Evolutionary conservation across 805 yeast genomes (phyloP), one percentile per base, ranked within the genome.

Genomic region (Lachancea sp.): DNA sequence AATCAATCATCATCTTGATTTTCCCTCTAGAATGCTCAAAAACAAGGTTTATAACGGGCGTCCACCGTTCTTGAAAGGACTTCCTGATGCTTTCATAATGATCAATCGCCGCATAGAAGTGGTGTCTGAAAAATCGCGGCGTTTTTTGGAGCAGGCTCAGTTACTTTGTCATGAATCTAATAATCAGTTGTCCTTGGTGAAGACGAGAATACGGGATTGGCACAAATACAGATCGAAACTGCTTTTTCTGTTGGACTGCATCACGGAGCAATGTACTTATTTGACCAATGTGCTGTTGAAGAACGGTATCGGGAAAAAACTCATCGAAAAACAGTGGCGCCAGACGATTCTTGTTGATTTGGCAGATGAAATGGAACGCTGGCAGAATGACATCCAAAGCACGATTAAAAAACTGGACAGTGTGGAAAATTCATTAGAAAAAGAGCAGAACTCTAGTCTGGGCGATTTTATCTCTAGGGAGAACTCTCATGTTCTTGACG

Each of bases 131-230:
- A 77, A 73, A 54, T 79, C 85, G 0, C 70, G 73, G 37, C 62
- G 58, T 45, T 71, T 74, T 18, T 66, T 79, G 30, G 59, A 69
- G 1, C 66, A 68, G 12, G 83, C 82, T 0, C 78, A 74, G 44
- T 63, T 67, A 8, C 55, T 75, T 3, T 79, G 85, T 42, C 68
- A 69, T n/a, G 69, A 68, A 29, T 81, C 83, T 16, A 74, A 73
- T 53, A 51, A 54, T 17, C 56, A 62, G 18, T 65, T 77, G 8
- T 59, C 63, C 1, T 59, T 61, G 10, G 66, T 73, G 1, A 58
- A 63, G 29, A 57, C 55, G n/a, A 58, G 66, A 12, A 61, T 77
- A 8, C 67, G 66, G 29, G 51, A 57, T 19, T 67, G 75, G 45
- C 73, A 75, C 32, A 64, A 67, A 12, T 57, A 63, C 34, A 59